Evolutionary conservation across 176 grass and related monocot genomes (phyloP).

Genomic region (Calamus simplicifolius): DNA sequence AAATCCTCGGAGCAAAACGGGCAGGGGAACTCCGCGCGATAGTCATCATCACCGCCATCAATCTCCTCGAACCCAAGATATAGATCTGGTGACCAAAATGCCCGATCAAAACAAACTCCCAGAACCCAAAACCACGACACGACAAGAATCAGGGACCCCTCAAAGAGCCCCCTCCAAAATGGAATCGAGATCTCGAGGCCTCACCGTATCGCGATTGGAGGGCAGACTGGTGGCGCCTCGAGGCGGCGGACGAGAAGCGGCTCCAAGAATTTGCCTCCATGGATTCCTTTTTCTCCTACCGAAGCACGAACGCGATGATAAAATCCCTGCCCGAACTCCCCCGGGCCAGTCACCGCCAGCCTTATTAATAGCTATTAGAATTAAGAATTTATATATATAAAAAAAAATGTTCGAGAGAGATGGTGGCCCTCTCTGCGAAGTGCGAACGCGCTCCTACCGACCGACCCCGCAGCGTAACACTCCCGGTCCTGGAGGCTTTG

Average conservation of each 20-base stretch:
- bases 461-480: too few relatives aligned
- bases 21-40: conserved; percentile 19
- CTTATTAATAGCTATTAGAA: too few relatives aligned
- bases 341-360: too few relatives aligned
- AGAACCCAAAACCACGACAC: not conserved
- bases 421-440: too few relatives aligned
- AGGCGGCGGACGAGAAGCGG: conserved; percentile 17
- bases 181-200: not conserved
- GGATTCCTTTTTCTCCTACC: too few relatives aligned
- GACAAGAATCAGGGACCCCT: not conserved
- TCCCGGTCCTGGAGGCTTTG: too few relatives aligned
- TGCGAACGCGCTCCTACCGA: too few relatives aligned
- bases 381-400: too few relatives aligned
- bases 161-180: too few relatives aligned
- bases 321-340: too few relatives aligned
- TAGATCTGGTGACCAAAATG: conserved; percentile 24
- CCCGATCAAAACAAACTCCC: not conserved
- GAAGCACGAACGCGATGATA: too few relatives aligned
- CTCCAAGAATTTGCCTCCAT: conserved; percentile 34
- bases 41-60: conserved; percentile 19
- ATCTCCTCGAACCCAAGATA: conserved; percentile 27
- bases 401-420: too few relatives aligned
- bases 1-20: conserved; percentile 33
- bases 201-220: conserved; percentile 17
- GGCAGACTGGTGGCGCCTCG: conserved; percentile 24